Base-by-base conservation (phyloP, 495 filamentous ascomycete species). In the Penicillium daleae region DNA sequence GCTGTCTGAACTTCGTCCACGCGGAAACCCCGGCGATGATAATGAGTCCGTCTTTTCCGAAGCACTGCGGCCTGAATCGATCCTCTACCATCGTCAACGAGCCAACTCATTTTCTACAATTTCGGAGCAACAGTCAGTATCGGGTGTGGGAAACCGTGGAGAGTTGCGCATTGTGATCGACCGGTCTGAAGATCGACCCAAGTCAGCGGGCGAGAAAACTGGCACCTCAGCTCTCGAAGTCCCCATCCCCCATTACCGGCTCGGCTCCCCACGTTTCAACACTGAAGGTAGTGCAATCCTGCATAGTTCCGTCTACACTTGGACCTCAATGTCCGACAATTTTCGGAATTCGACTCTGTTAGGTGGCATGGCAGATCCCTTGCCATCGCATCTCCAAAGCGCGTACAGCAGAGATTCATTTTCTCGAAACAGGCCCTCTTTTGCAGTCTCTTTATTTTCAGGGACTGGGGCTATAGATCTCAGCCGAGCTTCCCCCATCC, bases 91-190 rank as follows among this genome's bases (percentile, higher is more conserved):
- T 27, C 85, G 81, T 57, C 73, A 79, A 50, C 80, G 88, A 60
- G 82, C 89, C 12, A 81, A 82, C 62, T 91, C 89, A 5, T 88
- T 87, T 68, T 89, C 87, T 8, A 85, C 84, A 1, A 73, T 85
- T 26, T 81, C 83, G n/a, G 85, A 87, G 40, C 73, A 78, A n/a
- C 72, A 71, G 42, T 78, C 77, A 29, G 66, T 58, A 44, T 65
- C 67, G 33, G 72, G 71, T 32, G 66, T 64, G 31, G 74, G 73
- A 56, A 68, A 67, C 56, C 72, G 63, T 10, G 90, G 87, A 51
- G 89, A 88, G 61, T 86, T 95, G 74, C 92, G 90, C 71, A 87
- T 96, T 62, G 87, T 95, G 55, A 96, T 97, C 62, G 91, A 95
- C 62, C 83, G 91, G 61, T 85, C 91, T 46, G 83, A 86, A 80